These are phyloP conservation scores for Pythium vanterpoolii DNA, from an alignment of 352 stramenopile genomes.

Conservation along the genomic window DNA sequence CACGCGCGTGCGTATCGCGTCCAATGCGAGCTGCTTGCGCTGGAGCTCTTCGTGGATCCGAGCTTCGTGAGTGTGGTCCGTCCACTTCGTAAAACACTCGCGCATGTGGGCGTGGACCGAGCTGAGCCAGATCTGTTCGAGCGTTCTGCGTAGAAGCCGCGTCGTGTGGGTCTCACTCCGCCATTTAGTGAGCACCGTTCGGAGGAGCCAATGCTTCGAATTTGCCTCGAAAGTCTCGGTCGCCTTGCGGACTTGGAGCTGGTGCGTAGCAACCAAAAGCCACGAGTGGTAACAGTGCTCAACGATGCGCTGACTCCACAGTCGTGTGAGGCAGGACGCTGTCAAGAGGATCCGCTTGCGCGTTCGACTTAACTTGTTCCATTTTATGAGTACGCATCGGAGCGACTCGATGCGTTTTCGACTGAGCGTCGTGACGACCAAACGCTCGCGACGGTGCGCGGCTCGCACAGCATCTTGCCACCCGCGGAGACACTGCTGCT, in stretches of 20 bases:
- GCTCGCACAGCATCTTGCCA: neutral
- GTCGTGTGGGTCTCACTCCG: conserved; percentile 5
- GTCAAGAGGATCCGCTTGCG: neutral
- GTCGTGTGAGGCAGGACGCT: neutral
- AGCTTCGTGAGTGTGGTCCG: neutral
- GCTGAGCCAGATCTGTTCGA: conserved; percentile 35
- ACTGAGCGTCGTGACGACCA: neutral
- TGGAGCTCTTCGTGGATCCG: conserved; percentile 16
- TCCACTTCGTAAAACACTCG: conserved; percentile 39
- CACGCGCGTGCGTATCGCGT: conserved; percentile 32
- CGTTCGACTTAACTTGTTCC: neutral
- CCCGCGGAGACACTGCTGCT: neutral
- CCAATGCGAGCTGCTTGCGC: conserved; percentile 23
- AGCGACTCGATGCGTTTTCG: neutral
- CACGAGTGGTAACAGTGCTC: neutral
- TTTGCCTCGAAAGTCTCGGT: neutral
- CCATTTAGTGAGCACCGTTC: neutral
- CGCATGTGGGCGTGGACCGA: conserved; percentile 35
- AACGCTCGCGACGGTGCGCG: neutral
- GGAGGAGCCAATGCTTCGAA: neutral
- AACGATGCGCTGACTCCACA: neutral
- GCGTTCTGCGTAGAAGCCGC: conserved; percentile 29
- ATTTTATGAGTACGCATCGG: neutral
- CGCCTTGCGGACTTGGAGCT: neutral
- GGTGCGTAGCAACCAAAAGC: neutral